These are phyloP conservation scores for Trichoderma sp. DNA, from an alignment of 2,329 filamentous ascomycete genomes.

Conservation along the genomic window DNA sequence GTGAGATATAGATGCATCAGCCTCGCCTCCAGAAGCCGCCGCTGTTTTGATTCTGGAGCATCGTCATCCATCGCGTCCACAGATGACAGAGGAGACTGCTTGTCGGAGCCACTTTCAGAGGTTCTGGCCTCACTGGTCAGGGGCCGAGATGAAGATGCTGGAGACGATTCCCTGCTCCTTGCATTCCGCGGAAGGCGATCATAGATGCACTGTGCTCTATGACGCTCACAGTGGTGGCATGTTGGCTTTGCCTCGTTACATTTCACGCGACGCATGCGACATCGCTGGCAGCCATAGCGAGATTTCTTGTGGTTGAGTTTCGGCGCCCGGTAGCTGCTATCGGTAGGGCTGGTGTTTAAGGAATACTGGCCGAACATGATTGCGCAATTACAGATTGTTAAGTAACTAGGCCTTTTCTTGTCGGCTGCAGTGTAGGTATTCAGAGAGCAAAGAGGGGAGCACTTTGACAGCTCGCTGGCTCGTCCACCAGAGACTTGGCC, in stretches of 20 bases:
- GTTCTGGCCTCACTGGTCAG: background rate
- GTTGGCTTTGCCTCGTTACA: conserved; percentile 30
- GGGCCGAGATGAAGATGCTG: background rate
- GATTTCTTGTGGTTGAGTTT: conserved; percentile 30
- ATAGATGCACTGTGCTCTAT: conserved; percentile 27
- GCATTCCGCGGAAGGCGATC: conserved; percentile 25
- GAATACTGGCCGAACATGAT: conserved; percentile 28
- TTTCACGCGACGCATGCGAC: conserved; percentile 27
- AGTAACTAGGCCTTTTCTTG: background rate
- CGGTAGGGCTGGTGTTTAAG: background rate
- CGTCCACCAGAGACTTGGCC: background rate
- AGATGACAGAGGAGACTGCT: background rate
- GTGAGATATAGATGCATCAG: conserved; percentile 30
- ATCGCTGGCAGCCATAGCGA: conserved; percentile 29
- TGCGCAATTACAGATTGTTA: background rate
- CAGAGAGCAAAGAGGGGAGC: background rate
- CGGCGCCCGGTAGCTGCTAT: conserved; percentile 23
- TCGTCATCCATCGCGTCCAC: conserved; percentile 21
- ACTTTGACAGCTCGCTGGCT: background rate
- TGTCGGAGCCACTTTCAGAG: conserved; percentile 1
- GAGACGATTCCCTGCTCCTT: conserved; percentile 3
- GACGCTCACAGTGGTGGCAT: conserved; percentile 27
- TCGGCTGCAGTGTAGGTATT: background rate
- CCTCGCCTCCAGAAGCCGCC: conserved; percentile 27
- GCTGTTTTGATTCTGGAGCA: conserved; percentile 26